Conservation (phyloP, 2,329 filamentous ascomycete species). For the Penicillium aurantiogriseum region DNA sequence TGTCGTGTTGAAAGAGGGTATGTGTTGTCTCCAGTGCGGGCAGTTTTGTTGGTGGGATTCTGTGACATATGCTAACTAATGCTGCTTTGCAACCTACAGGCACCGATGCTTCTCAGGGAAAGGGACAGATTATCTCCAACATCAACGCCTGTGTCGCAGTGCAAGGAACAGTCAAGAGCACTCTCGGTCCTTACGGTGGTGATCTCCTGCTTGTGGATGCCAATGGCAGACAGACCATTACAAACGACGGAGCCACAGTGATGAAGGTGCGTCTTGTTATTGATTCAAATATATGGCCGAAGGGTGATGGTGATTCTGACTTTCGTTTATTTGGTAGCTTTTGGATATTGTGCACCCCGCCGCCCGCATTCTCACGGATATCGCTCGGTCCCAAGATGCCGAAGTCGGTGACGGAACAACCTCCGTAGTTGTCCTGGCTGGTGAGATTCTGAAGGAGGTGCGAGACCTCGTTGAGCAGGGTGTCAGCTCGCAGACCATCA, state of each 20-base stretch:
- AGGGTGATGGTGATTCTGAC: conserved; percentile 3
- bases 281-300: background rate
- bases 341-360: conserved; percentile 98
- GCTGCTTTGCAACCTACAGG: conserved; percentile 54
- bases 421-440: conserved; percentile 94
- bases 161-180: conserved; percentile 92
- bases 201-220: conserved; percentile 93
- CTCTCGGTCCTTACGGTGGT: conserved; percentile 92
- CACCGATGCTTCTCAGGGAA: conserved; percentile 95
- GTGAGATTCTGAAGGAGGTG: conserved; percentile 94
- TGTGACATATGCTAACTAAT: conserved; percentile 26
- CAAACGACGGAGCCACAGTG: conserved; percentile 97
- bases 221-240: conserved; percentile 96
- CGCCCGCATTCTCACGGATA: conserved; percentile 94
- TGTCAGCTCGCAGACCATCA: conserved; percentile 94
- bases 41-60: conserved; percentile 23
- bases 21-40: conserved; percentile 41
- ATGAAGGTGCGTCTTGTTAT: conserved; percentile 72
- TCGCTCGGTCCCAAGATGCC: conserved; percentile 96
- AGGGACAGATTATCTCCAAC: conserved; percentile 94
- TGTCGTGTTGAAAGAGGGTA: conserved; percentile 96
- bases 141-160: conserved; percentile 98
- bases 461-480: conserved; percentile 96
- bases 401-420: conserved; percentile 98
- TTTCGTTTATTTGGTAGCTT: conserved; percentile 56